phyloP scores from a whole-genome alignment of 257 asterid genomes.

The Solanum chilense region DNA sequence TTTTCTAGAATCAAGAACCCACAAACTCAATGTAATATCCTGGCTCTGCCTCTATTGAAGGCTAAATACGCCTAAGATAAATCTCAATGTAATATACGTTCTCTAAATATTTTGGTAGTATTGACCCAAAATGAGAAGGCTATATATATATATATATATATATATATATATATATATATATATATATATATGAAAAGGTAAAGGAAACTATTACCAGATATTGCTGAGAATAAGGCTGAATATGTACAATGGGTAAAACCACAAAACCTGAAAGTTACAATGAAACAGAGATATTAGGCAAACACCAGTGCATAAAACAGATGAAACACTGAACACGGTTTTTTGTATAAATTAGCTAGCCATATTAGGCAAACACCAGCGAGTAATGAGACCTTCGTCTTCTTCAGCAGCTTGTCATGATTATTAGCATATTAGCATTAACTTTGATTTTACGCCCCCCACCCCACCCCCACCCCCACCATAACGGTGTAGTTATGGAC shows the following conservation, averaged over 20 bases:
- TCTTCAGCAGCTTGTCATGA: background rate
- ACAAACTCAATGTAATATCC: background rate
- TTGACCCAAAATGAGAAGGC: background rate
- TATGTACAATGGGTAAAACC: constrained; percentile 97
- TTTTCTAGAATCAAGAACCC: background rate
- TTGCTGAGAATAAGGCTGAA: constrained; percentile 81
- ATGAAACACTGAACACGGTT: background rate
- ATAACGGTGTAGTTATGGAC: no score
- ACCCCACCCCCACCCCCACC: background rate
- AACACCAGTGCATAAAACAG: background rate
- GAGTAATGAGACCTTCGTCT: background rate
- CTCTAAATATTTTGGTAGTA: background rate
- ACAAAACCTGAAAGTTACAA: constrained; percentile 50
- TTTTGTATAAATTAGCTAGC: background rate
- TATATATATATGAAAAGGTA: background rate
- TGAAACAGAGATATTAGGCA: constrained; percentile 7
- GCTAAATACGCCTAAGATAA: background rate
- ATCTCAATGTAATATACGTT: background rate
- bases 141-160: background rate
- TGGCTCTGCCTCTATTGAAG: background rate
- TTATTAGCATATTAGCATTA: background rate
- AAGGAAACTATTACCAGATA: constrained; percentile 52
- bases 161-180: background rate
- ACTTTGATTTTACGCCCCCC: background rate
- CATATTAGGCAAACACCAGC: background rate